Percentiles rank a stretch among this genome's conserved stretches.
phyloP scores from a whole-genome alignment of 768 basidiomycete species.

The Lactarius quietus region DNA sequence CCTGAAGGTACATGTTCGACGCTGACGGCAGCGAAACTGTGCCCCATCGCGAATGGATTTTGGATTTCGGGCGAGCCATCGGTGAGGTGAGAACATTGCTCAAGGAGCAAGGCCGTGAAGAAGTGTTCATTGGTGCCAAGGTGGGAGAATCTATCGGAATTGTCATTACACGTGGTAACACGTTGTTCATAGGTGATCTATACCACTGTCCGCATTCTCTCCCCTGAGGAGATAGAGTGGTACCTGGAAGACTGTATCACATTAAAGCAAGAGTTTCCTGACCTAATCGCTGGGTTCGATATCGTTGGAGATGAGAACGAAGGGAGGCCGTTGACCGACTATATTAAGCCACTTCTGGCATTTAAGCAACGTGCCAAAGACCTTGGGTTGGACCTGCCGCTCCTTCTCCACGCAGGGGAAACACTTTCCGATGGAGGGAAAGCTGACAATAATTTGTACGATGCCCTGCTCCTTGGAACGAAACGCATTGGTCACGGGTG shows the following conservation, averaged over 20 bases:
- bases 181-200: conserved; percentile 62
- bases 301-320: conserved; percentile 74
- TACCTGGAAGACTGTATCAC: conserved; percentile 72
- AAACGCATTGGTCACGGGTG: conserved; percentile 83
- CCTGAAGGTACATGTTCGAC: conserved; percentile 50
- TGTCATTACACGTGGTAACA: neutral
- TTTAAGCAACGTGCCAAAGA: conserved; percentile 58
- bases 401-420: conserved; percentile 79
- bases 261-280: conserved; percentile 70
- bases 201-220: conserved; percentile 53
- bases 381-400: conserved; percentile 62
- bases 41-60: conserved; percentile 56
- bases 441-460: conserved; percentile 71
- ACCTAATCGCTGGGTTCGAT: conserved; percentile 77
- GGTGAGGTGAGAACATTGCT: conserved; percentile 53
- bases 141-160: conserved; percentile 34
- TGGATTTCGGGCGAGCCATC: conserved; percentile 49
- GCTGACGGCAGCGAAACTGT: conserved; percentile 55
- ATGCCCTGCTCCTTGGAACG: conserved; percentile 73
- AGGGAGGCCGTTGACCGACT: conserved; percentile 56
- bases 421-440: conserved; percentile 71
- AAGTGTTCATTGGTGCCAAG: conserved; percentile 64
- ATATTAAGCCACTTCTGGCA: conserved; percentile 54
- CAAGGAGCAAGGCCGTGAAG: conserved; percentile 47
- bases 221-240: conserved; percentile 55